Base-by-base conservation (phyloP, 345 rosid genomes). In the Firmiana major region DNA sequence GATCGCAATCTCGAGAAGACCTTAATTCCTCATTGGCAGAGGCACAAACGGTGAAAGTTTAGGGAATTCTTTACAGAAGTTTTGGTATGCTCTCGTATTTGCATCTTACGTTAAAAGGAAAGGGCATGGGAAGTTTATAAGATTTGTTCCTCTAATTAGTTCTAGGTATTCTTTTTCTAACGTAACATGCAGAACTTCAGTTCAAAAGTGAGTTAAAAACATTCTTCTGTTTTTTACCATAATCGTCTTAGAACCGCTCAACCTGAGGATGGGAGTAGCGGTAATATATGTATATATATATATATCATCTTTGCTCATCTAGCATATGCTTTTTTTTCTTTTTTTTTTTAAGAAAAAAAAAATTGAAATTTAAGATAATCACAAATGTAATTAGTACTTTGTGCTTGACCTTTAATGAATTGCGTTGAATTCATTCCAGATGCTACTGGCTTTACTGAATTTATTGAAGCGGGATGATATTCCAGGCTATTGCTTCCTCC, bases 1-100 rank as follows among this genome's bases (percentile, higher is more conserved):
- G 97, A 85, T 96, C 99, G 59, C 99, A 93, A 82, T 96, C 99
- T 62, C 91, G 99, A 81, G 99, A 96, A 86, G 99, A 96, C 80
- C 98, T 96, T 69, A 89, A 81, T 88, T 89, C 97, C 60, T 93
- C 97, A 9, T 62, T 96, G 34, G 88, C 96, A 67, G 99, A 95
- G 72, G 73, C 91, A 53, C 97, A 93, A 81, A 79, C 83, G 80
- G 85, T 78, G 53, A 96, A 92, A 84, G 87, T 88, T 79, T 93
- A 96, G 88, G 81, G 75, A 71, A 59, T 15, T 76, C 63, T 68
- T 65, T 80, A 49, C 75, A 54, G 80, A 80, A 75, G 74, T 74
- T 82, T 80, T 77, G 88, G 87, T 84, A 83, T 70, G 82, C 57
- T 36, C 34, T 53, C 16, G n/a, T 75, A 57, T 63, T 75, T 63